phyloP scores from a whole-genome alignment of 2,329 filamentous ascomycete species.

The Sporothrix brasiliensis region DNA sequence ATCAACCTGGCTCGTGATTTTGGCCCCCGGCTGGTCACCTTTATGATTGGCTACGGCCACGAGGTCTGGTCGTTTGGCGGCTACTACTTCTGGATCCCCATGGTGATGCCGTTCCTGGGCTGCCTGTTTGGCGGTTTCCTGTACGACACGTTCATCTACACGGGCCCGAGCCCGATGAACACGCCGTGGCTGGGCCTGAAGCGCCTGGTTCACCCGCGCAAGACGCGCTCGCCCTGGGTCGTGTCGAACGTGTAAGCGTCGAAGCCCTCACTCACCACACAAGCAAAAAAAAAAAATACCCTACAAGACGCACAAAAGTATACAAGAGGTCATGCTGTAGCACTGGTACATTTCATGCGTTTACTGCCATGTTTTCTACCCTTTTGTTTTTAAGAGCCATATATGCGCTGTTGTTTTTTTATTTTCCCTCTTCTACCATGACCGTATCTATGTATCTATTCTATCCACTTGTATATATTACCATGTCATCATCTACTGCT shows the following conservation, averaged over 20 bases:
- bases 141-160: constrained; percentile 70
- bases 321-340: neutral
- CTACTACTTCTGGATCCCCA: constrained; percentile 57
- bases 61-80: constrained; percentile 36
- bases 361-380: neutral
- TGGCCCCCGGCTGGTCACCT: constrained; percentile 61
- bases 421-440: neutral
- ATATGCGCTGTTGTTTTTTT: neutral
- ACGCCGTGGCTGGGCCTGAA: constrained; percentile 66
- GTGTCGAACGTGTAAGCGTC: constrained; percentile 38
- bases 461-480: neutral
- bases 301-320: neutral
- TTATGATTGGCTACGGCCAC: constrained; percentile 51
- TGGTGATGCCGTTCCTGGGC: constrained; percentile 70
- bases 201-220: constrained; percentile 47
- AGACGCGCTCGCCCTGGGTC: constrained; percentile 42
- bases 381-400: neutral
- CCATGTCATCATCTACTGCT: neutral
- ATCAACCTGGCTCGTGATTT: constrained; percentile 63
- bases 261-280: neutral
- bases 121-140: constrained; percentile 65
- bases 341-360: neutral
- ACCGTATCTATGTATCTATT: neutral
- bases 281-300: neutral
- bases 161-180: constrained; percentile 71